A percentile compares a stretch with the other conserved stretches of the same genome.
These are phyloP conservation scores for Leptoxyphium fumago DNA, from an alignment of 2,329 filamentous ascomycete genomes.

Conservation along the genomic window DNA sequence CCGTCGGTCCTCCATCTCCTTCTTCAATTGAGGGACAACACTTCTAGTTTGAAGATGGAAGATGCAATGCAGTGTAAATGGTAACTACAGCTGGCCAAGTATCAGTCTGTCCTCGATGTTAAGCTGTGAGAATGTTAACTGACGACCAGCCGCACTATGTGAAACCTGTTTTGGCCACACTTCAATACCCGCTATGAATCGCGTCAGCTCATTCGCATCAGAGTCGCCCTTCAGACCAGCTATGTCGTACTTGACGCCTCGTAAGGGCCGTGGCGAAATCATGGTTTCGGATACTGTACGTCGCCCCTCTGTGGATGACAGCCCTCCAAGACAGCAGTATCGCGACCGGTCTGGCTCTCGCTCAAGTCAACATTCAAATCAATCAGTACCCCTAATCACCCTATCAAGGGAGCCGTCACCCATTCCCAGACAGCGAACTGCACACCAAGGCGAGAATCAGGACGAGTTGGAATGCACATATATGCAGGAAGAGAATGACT, in stretches of 20 bases:
- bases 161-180: not conserved
- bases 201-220: conserved; percentile 10
- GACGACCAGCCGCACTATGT: too few species aligned
- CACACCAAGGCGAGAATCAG: conserved; percentile 32
- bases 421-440: conserved; percentile 26
- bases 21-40: too few species aligned
- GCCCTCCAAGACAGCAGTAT: conserved; percentile 19
- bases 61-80: too few species aligned
- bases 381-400: conserved; percentile 30
- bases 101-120: too few species aligned
- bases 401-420: conserved; percentile 31
- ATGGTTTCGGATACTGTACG: conserved; percentile 9
- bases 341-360: not conserved
- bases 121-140: too few species aligned
- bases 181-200: conserved; percentile 8
- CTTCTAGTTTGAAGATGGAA: too few species aligned
- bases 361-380: not conserved
- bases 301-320: conserved; percentile 3
- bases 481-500: conserved; percentile 9
- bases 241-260: conserved; percentile 2
- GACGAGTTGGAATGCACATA: conserved; percentile 24
- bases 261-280: conserved; percentile 6
- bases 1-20: too few species aligned
- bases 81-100: too few species aligned
- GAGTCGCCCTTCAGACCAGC: conserved; percentile 24